Evolutionary conservation across 2,329 filamentous ascomycete genomes (phyloP).

Genomic region (Sporothrix brunneoviolacea): DNA sequence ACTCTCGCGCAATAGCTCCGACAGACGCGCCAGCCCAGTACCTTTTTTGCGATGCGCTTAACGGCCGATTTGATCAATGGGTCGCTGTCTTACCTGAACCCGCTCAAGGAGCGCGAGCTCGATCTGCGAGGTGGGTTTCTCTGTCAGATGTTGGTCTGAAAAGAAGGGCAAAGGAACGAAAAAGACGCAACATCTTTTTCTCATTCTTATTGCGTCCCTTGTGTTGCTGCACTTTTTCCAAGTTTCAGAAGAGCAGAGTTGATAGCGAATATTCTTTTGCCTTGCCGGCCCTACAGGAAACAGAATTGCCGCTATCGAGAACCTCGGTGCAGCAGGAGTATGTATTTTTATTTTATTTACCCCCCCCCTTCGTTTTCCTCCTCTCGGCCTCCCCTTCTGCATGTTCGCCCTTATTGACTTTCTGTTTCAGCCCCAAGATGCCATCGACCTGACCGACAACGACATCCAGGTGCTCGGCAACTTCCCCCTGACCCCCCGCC

Average conservation of each 20-base stretch:
- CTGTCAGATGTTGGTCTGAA: slow-evolving; percentile 3
- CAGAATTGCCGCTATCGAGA: slow-evolving; percentile 96
- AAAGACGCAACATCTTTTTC: neutral
- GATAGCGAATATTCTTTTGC: slow-evolving; percentile 61
- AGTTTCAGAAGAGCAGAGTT: slow-evolving; percentile 59
- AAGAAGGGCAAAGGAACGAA: neutral
- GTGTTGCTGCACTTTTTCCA: slow-evolving; percentile 64
- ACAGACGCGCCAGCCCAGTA: too few relatives aligned
- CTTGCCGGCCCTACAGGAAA: slow-evolving; percentile 61
- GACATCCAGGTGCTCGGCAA: slow-evolving; percentile 85
- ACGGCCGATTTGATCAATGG: slow-evolving; percentile 89
- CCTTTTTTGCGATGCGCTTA: slow-evolving; percentile 75
- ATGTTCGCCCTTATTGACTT: neutral
- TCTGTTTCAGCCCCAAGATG: slow-evolving; percentile 72
- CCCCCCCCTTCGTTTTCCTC: neutral
- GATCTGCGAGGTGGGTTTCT: slow-evolving; percentile 89
- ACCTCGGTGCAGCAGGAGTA: slow-evolving; percentile 89
- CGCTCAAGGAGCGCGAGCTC: slow-evolving; percentile 96
- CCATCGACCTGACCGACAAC: slow-evolving; percentile 98
- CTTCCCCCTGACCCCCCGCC: slow-evolving; percentile 83
- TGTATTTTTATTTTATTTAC: slow-evolving; percentile 31
- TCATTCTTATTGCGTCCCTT: neutral
- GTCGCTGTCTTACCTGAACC: slow-evolving; percentile 97
- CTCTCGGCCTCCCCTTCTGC: slow-evolving; percentile 5
- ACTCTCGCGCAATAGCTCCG: too few relatives aligned